Evolutionary conservation across 192 early-diverging fungal species (phyloP).

Genomic region (Paraglomus occultum): DNA sequence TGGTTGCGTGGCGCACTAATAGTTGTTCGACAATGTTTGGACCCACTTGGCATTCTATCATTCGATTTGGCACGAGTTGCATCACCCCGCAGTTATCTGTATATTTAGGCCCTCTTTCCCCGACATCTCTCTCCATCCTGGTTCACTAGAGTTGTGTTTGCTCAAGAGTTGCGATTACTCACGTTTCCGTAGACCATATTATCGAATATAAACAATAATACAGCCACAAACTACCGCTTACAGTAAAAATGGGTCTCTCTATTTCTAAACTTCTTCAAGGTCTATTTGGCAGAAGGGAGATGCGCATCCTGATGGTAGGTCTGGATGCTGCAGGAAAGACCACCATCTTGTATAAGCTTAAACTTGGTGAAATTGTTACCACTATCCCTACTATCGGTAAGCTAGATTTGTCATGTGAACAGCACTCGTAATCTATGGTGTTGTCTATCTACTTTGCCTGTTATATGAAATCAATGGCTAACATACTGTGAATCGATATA

Average conservation of each 20-base stretch:
- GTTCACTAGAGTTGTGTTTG: too few species aligned
- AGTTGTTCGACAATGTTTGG: too few species aligned
- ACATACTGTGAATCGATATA: constrained; percentile 15
- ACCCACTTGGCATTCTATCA: too few species aligned
- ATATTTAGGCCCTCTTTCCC: constrained; percentile 48
- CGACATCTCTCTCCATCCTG: constrained; percentile 52
- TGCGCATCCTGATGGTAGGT: constrained; percentile 97
- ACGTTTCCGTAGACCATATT: too few species aligned
- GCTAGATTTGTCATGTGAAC: constrained; percentile 16
- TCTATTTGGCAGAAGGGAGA: constrained; percentile 90
- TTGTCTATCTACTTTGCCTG: too few species aligned
- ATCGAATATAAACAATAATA: too few species aligned
- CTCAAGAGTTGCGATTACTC: too few species aligned
- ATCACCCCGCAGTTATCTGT: not conserved
- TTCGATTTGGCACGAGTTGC: too few species aligned
- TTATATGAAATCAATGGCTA: too few species aligned
- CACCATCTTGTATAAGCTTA: constrained; percentile 98
- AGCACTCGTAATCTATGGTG: too few species aligned
- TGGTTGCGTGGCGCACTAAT: too few species aligned
- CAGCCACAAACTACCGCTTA: too few species aligned
- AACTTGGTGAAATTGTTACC: constrained; percentile 98
- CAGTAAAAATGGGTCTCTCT: constrained; percentile 76
- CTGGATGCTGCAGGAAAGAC: constrained; percentile 97
- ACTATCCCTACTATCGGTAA: constrained; percentile 98
- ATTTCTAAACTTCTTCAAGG: constrained; percentile 74